Base-by-base conservation (phyloP, 352 stramenopile genomes). In the Phytopythium litorale region DNA sequence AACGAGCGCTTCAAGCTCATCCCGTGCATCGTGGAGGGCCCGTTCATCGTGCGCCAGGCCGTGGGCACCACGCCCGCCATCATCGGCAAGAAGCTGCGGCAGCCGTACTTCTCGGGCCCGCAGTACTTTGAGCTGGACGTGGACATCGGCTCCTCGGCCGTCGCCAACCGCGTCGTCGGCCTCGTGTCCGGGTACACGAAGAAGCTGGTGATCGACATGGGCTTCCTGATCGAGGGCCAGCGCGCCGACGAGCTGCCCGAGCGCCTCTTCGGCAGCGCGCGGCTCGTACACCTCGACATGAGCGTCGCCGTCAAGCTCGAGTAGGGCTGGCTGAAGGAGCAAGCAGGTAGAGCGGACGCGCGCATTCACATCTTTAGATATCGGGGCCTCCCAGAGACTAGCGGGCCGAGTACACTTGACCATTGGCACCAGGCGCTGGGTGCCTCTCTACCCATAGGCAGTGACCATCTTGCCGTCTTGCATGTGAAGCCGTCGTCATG, bases 1-100 rank as follows among this genome's bases (percentile, higher is more conserved):
- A 87, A 92, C 56, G 81, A 92, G 64, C 79, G 79, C 37, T 92
- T 92, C 60, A 92, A 92, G 72, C 64, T 92, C 15, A 92, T 92
- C 55, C 83, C 83, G 40, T 88, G 75, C 59, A 92, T 92, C 50
- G 81, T 91, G 7, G 83, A 92, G 66, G 83, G 83, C 3, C 87
- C 73, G 40, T 92, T 92, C 53, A 92, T 92, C 21, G 81, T 92
- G 58, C 80, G 81, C 25, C 83, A 92, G 62, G 83, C 83, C 13
- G 83, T 92, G 40, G 83, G 83, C 18, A 86, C 78, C 1, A 92
- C 81, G 2, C 83, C 83, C 0, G 76, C 83, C 11, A 78, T 92
- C 48, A 81, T 89, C 54, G 83, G 83, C 58, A 92, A 91, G 62
- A 92, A 92, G 59, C 60, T 92, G 30, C 79, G 78, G 7, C 81